Evolutionary conservation across 257 asterid genomes (phyloP).

Genomic region (Avicennia marina): DNA sequence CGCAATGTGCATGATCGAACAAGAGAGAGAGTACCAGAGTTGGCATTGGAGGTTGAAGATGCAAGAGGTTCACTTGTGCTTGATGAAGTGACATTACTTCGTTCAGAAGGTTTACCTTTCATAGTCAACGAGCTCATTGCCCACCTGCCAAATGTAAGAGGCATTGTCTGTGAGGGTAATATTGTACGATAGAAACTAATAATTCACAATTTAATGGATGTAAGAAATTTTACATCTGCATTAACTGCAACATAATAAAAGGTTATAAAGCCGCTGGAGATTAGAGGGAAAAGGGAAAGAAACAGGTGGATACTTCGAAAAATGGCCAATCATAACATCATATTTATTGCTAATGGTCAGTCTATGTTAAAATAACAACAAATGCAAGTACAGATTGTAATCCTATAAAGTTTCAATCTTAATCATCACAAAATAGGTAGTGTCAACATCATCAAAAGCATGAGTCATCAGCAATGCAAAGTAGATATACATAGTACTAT

Average conservation of each 20-base stretch:
- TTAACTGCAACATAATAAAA: background rate
- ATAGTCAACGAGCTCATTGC: conserved; percentile 96
- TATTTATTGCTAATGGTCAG: conserved; percentile 1
- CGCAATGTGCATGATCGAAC: background rate
- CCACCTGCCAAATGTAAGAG: conserved; percentile 67
- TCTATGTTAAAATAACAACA: background rate
- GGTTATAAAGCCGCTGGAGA: background rate
- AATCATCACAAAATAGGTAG: background rate
- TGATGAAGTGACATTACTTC: conserved; percentile 45
- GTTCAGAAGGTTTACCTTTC: conserved; percentile 89
- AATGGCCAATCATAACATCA: background rate
- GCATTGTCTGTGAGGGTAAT: background rate
- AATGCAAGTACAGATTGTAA: background rate
- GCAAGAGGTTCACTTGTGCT: conserved; percentile 48
- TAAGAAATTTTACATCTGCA: background rate
- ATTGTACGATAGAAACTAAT: background rate
- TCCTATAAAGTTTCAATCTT: background rate
- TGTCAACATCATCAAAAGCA: background rate
- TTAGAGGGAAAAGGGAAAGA: background rate
- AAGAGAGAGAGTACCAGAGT: conserved; percentile 47
- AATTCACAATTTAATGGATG: background rate
- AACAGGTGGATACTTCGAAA: background rate
- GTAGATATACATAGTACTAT: background rate
- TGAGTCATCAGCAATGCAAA: background rate
- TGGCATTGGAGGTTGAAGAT: conserved; percentile 53